These are phyloP conservation scores for Oldenlandia corymbosa DNA, from an alignment of 257 asterid genomes.

Conservation along the genomic window DNA sequence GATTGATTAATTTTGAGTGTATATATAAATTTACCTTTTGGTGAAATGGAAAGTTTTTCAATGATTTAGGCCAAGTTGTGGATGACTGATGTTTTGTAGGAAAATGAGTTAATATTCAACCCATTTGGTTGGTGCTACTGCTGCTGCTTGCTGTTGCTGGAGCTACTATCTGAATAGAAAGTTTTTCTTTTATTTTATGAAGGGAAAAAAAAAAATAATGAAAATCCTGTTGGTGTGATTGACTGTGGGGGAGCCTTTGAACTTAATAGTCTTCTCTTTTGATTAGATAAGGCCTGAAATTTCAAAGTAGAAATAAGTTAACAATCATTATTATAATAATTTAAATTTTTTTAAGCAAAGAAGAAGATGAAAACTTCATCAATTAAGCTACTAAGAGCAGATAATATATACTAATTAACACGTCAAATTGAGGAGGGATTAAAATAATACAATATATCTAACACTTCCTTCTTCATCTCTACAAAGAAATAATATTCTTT, in stretches of 20 bases:
- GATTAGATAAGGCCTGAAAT: constrained; percentile 37
- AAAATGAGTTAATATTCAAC: constrained; percentile 23
- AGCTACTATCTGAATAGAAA: background rate
- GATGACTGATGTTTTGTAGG: constrained; percentile 1
- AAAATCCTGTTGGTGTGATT: constrained; percentile 9
- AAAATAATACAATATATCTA: no score
- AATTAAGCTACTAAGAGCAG: background rate
- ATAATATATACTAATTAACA: no score
- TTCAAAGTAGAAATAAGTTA: constrained; percentile 2
- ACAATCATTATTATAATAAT: constrained; percentile 11
- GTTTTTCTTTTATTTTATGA: no score
- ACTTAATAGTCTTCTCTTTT: constrained; percentile 15
- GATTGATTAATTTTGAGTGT: no score
- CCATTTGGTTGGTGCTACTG: constrained; percentile 27
- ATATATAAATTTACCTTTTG: no score
- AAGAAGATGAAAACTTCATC: background rate
- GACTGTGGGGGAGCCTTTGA: constrained; percentile 18
- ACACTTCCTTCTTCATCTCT: no score
- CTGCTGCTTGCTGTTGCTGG: background rate
- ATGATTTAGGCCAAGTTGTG: constrained; percentile 2
- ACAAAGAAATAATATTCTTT: no score
- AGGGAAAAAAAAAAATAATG: background rate
- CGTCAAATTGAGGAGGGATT: background rate
- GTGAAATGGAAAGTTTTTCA: constrained; percentile 10
- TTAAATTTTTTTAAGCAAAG: background rate